Base-by-base conservation (phyloP, 176 grass and related monocot species). In the Hyparrhenia diplandra region DNA sequence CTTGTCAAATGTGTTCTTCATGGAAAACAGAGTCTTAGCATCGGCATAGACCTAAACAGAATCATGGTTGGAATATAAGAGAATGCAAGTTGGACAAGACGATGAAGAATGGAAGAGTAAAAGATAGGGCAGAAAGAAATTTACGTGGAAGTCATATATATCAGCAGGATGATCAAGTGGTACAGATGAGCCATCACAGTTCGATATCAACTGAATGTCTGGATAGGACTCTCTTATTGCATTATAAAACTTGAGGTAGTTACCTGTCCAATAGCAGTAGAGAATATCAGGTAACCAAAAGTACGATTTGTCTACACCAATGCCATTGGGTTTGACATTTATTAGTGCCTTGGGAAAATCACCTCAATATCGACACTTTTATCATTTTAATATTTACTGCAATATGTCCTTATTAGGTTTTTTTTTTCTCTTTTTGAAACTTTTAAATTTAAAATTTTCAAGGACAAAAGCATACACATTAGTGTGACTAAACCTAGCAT, bases 131-230 rank as follows among this genome's bases (percentile, higher is more conserved):
- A 45, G 52, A 52, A 81, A 78, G 24, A 71, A 79, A 54, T 79
- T 74, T 91, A 98, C 92, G 86, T 98, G 95, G 41, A 86, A 98
- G 13, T 98, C 95, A 13, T 93, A 98, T 11, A 92, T 69, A 81
- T 95, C 95, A 84, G 90, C 95, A 64, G 95, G 95, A 67, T 98
- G 95, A 90, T 98, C 86, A 78, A 98, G 88, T 80, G 84, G 81
- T 29, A 0, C 71, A 60, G 86, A 82, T 52, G 92, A 95, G 54
- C 87, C 92, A 82, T 98, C 90, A 74, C 92, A 95, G 74, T 93
- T 95, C 45, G 95, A 91, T 83, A 98, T 95, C 69, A 98, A 57
- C 64, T 93, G 86, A 86, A 98, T 95, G 59, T 95, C 92, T 62
- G 92, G 95, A 84, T 98, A 95, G 25, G 84, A 84, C 68, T 85